Percentiles rank a stretch among this genome's conserved stretches.
These are phyloP conservation scores for Mycothermus thermophilus DNA, from an alignment of 495 filamentous ascomycete species.

Conservation along the genomic window DNA sequence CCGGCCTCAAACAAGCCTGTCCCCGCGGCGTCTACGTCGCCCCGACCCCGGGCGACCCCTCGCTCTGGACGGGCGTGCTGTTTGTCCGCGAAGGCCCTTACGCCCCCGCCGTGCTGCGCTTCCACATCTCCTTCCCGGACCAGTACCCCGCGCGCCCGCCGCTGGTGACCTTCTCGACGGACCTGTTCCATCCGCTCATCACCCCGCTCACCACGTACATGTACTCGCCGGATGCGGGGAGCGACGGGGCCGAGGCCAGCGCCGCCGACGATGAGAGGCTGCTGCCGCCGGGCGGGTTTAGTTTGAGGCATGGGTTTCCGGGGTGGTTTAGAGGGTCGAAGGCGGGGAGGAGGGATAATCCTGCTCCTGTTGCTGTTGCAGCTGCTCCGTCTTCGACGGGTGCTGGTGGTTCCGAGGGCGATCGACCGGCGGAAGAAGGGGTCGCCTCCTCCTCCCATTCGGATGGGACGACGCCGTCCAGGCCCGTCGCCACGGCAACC, in stretches of 20 bases:
- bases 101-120: slow-evolving; percentile 72
- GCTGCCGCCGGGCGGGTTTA: slow-evolving; percentile 76
- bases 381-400: too few species aligned
- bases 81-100: slow-evolving; percentile 90
- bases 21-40: slow-evolving; percentile 77
- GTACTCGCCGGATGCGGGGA: slow-evolving; percentile 62
- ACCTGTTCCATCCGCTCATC: slow-evolving; percentile 89
- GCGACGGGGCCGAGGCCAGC: slow-evolving; percentile 57
- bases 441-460: slow-evolving; percentile 17
- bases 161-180: slow-evolving; percentile 71
- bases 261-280: slow-evolving; percentile 68
- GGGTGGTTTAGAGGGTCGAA: slow-evolving; percentile 51
- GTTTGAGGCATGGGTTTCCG: slow-evolving; percentile 77
- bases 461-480: not conserved
- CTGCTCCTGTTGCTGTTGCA: too few species aligned
- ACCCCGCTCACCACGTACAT: slow-evolving; percentile 82
- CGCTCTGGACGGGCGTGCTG: slow-evolving; percentile 74
- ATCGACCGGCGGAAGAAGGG: not conserved
- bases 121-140: slow-evolving; percentile 75
- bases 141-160: slow-evolving; percentile 69
- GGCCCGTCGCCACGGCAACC: not conserved
- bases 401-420: too few species aligned
- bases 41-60: slow-evolving; percentile 65
- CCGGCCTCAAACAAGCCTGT: slow-evolving; percentile 64
- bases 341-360: slow-evolving; percentile 3